Base-by-base conservation (phyloP, 2,329 filamentous ascomycete species). In the Sclerotinia spermophila region DNA sequence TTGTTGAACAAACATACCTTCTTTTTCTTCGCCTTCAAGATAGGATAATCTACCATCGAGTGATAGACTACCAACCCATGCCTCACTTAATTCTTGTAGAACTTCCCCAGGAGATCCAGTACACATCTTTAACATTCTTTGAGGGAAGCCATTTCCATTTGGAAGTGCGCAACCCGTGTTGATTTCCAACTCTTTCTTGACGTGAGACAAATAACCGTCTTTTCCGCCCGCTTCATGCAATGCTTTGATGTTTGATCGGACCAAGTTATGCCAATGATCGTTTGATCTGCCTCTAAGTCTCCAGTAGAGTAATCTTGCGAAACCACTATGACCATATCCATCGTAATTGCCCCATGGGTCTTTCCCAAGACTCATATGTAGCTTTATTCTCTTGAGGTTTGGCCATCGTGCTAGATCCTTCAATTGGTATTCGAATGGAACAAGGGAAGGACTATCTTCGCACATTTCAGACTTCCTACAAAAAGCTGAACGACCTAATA, bases 291-390 rank as follows among this genome's bases (percentile, higher is more conserved):
- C 67, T 64, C 40, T 42, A 4, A 51, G 44, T 35, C 67, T 69
- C 44, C 48, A 69, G n/a, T 69, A 62, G 38, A 69, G 67, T n/a
- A 69, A 53, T 55, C 45, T 69, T 51, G 67, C 58, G 30, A 69
- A 62, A 30, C 67, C 67, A 64, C 58, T 69, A 15, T 69, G 67
- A 21, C 67, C 67, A 21, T 69, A 69, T 30, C 67, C 67, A 27
- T 69, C 60, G 21, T 64, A 69, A 24, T 69, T 64, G 11, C 60
- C 58, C 67, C 67, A 69, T 24, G 58, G 44, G 33, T 69, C 67
- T 62, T 69, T 58, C 17, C 67, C 67, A 21, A 69, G 67, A 44
- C 53, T 69, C 67, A 69, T 64, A 27, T 69, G 67, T 56, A 69
- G 35, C 11, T 62, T 61, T 21, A 69, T 64, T 51, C 35, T 64